Conservation (phyloP, 2,329 filamentous ascomycete species). For the Shiraia sp. region DNA sequence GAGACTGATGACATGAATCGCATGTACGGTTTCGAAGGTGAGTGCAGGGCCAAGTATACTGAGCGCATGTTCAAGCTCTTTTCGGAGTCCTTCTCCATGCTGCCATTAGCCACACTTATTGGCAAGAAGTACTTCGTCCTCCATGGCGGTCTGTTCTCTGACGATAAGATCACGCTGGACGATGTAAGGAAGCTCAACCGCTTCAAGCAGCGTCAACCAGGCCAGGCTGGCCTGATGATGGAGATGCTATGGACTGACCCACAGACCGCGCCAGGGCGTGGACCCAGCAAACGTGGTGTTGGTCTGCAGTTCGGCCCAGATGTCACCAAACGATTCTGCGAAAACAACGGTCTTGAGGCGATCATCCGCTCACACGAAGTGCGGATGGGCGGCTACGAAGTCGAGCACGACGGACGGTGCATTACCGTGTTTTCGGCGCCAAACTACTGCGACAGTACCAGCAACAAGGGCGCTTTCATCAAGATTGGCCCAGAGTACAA, state of each 20-base stretch:
- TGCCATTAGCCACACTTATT: conserved; percentile 89
- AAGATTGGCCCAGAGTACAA: conserved; percentile 93
- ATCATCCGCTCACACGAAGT: conserved; percentile 98
- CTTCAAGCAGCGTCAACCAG: conserved; percentile 88
- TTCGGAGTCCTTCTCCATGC: conserved; percentile 94
- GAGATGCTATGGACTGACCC: conserved; percentile 99
- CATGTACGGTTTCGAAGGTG: conserved; percentile 96
- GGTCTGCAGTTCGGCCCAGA: conserved; percentile 97
- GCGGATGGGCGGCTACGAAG: conserved; percentile 98
- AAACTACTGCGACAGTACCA: conserved; percentile 95
- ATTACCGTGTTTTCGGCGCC: conserved; percentile 99
- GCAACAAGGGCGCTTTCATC: conserved; percentile 98
- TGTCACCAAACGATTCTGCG: conserved; percentile 94
- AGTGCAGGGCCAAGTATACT: conserved; percentile 98
- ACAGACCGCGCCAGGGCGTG: conserved; percentile 80
- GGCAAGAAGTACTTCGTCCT: conserved; percentile 89
- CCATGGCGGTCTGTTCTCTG: conserved; percentile 93
- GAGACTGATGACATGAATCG: conserved; percentile 99
- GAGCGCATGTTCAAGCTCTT: conserved; percentile 96
- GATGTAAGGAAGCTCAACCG: conserved; percentile 92
- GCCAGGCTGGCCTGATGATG: conserved; percentile 97
- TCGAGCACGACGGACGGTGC: conserved; percentile 92
- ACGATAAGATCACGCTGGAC: conserved; percentile 88
- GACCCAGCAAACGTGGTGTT: conserved; percentile 94
- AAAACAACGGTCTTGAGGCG: conserved; percentile 90